These are phyloP conservation scores for Ilex asprella DNA, from an alignment of 257 asterid species.

Conservation along the genomic window DNA sequence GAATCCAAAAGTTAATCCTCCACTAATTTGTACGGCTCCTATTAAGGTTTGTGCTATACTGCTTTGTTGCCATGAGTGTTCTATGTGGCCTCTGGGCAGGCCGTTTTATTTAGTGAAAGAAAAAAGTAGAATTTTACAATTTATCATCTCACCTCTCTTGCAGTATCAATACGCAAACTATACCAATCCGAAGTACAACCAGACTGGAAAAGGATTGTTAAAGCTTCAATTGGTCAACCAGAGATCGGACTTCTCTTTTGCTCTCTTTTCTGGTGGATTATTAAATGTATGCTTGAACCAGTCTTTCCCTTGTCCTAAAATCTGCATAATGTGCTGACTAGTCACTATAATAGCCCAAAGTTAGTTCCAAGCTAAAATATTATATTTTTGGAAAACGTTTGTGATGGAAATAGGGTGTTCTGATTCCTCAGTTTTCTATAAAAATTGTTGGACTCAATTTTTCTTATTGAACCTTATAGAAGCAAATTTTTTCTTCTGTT, in stretches of 20 bases:
- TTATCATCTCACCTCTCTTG: slow-evolving; percentile 13
- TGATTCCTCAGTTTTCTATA: too few relatives aligned
- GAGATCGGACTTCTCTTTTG: slow-evolving; percentile 87
- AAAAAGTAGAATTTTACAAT: slow-evolving; percentile 2
- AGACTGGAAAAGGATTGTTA: slow-evolving; percentile 65
- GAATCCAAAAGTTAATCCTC: slow-evolving; percentile 53
- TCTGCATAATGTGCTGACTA: neutral
- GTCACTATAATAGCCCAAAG: too few relatives aligned
- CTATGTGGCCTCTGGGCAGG: neutral
- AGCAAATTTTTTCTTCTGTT: too few relatives aligned
- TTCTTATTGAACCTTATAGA: too few relatives aligned
- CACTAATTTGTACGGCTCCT: slow-evolving; percentile 80
- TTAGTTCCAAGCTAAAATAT: too few relatives aligned
- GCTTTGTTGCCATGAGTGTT: neutral
- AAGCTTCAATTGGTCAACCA: slow-evolving; percentile 85
- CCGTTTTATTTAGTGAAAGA: slow-evolving; percentile 1
- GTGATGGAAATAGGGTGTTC: too few relatives aligned
- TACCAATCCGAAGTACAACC: slow-evolving; percentile 51
- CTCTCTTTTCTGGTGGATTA: slow-evolving; percentile 81
- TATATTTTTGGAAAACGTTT: too few relatives aligned
- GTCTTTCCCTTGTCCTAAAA: neutral
- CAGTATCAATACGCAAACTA: slow-evolving; percentile 88
- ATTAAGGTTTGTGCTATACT: slow-evolving; percentile 52
- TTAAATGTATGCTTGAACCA: slow-evolving; percentile 38
- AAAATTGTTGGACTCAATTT: too few relatives aligned